phyloP scores from a whole-genome alignment of 495 filamentous ascomycete genomes.

The Annulohypoxylon bovei region DNA sequence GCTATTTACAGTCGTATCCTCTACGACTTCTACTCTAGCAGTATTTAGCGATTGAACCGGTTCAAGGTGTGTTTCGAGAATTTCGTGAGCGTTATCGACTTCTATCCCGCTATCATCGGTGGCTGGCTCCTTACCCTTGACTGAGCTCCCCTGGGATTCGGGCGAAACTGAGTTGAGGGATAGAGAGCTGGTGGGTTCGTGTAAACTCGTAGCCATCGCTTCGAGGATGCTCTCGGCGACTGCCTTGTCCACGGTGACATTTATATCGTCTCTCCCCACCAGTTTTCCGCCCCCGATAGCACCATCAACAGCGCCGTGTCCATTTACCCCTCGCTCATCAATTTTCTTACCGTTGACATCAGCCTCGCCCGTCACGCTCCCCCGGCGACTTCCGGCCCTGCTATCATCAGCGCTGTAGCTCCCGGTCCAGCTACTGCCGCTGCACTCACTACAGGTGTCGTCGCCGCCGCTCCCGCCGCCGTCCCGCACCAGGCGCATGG shows the following conservation, averaged over 20 bases:
- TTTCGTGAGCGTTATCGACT: not conserved
- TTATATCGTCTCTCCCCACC: not conserved
- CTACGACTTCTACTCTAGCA: not conserved
- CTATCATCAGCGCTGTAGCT: constrained; percentile 48
- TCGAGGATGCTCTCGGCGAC: constrained; percentile 41
- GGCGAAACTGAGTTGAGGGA: constrained; percentile 9
- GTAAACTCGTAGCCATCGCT: constrained; percentile 42
- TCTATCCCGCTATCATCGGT: constrained; percentile 23
- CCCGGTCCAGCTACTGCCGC: constrained; percentile 48
- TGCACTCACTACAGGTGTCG: constrained; percentile 42
- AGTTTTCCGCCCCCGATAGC: not conserved
- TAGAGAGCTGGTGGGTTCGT: constrained; percentile 19
- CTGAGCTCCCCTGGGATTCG: constrained; percentile 1
- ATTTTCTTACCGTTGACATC: constrained; percentile 19
- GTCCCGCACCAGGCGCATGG: constrained; percentile 70
- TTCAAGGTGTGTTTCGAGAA: not conserved
- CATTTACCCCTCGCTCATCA: constrained; percentile 25
- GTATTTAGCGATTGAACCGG: not conserved
- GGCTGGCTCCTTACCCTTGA: constrained; percentile 42
- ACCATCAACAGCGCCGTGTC: not conserved
- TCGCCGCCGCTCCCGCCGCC: constrained; percentile 49
- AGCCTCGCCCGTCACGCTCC: constrained; percentile 43
- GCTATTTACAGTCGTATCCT: not conserved
- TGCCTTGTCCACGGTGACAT: constrained; percentile 32
- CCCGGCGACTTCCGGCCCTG: constrained; percentile 44